Evolutionary conservation across 441 rosid genomes (phyloP).

Genomic region (Jatropha multifida): DNA sequence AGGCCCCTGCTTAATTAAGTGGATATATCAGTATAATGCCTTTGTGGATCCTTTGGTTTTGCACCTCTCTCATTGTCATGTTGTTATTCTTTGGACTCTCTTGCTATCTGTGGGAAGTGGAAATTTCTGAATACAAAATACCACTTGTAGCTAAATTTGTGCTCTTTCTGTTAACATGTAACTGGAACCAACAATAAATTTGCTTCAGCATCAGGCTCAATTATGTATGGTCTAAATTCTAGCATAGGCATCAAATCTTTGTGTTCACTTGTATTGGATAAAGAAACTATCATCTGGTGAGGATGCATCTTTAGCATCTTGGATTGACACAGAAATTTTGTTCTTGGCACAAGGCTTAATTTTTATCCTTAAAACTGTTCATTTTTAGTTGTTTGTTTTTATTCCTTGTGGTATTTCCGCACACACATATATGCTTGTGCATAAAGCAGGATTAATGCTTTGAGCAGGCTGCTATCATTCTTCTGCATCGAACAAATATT

Average conservation of each 20-base stretch:
- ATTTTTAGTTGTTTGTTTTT: neutral
- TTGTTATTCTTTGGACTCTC: neutral
- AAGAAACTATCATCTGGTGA: neutral
- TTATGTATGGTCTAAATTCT: neutral
- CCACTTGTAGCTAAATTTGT: neutral
- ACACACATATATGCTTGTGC: neutral
- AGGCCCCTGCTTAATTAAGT: neutral
- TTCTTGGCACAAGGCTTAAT: neutral
- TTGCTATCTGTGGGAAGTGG: neutral
- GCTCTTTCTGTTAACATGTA: neutral
- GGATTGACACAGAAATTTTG: neutral
- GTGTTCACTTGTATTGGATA: neutral
- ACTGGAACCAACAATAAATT: neutral
- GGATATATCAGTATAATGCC: neutral
- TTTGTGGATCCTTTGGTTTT: neutral
- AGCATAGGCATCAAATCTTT: neutral
- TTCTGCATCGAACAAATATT: neutral
- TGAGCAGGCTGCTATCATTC: neutral
- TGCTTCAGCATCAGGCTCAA: neutral
- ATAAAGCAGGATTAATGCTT: neutral
- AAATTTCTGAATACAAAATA: slow-evolving; percentile 3
- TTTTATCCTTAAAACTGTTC: neutral
- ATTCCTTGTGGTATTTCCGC: neutral
- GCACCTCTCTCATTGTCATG: neutral
- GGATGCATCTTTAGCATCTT: neutral